Base-by-base conservation (phyloP, 2,329 filamentous ascomycete species). In the Grosmannia clavigera region DNA sequence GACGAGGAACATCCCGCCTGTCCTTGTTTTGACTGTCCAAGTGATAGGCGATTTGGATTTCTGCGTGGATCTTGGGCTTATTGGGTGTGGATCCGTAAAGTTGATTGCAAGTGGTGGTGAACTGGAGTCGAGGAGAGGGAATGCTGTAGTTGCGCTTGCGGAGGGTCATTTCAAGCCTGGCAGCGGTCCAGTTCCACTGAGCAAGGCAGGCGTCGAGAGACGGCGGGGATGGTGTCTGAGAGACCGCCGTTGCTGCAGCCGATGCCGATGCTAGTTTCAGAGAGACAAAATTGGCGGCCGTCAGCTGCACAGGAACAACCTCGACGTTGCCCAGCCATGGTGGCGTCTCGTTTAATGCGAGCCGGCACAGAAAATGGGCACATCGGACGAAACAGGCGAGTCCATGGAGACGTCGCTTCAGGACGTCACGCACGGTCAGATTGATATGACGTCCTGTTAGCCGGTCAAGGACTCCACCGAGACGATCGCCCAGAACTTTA, bases 21-120 rank as follows among this genome's bases (percentile, higher is more conserved):
- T 62, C 2, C 56, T 57, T 38, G 14, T 38, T 14, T 4, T n/a
- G 33, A n/a, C 73, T 77, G 62, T 56, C 54, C 10, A 60, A 48
- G 9, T 75, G 71, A 57, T 71, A 73, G 10, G 79, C 61, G 25
- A 81, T 71, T 61, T 80, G 77, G 31, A 81, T 72, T 65, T 81
- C 77, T 4, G 77, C 77, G 61, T 81, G 78, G 29, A 80, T 70
- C 57, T 71, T 75, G n/a, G 67, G 16, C 16, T 43, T 27, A 16
- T 27, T 5, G n/a, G 25, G 33, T 7, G 2, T 25, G 6, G 27
- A 50, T 3, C 58, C 35, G 3, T 69, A 67, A 2, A 33, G 38
- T 0, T 53, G 7, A 19, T 60, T 61, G 65, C 2, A 61, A 11
- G 3, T 52, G 25, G 7, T 61, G n/a, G 1, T 25, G 58, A 16